Evolutionary conservation across 2,329 filamentous ascomycete genomes (phyloP).

Genomic region (Diplodia mutila): DNA sequence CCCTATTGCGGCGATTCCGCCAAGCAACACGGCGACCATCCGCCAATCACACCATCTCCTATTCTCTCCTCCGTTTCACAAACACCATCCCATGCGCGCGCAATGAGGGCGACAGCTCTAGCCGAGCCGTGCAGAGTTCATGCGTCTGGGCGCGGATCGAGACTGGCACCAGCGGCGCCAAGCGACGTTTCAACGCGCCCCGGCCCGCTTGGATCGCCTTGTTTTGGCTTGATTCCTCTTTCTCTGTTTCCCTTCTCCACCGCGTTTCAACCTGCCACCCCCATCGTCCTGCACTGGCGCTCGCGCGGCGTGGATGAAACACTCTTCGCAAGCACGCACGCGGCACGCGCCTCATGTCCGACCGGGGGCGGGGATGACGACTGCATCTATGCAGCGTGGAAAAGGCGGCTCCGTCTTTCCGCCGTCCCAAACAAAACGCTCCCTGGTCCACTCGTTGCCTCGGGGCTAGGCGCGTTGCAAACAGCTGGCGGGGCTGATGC

Average conservation of each 20-base stretch:
- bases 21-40: slow-evolving; percentile 4
- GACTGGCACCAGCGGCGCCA: no score
- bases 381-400: background rate
- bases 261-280: background rate
- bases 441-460: slow-evolving; percentile 14
- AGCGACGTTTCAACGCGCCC: slow-evolving; percentile 18
- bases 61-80: background rate
- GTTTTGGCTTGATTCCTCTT: slow-evolving; percentile 15
- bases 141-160: background rate
- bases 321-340: background rate
- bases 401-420: background rate
- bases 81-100: background rate
- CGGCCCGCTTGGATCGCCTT: slow-evolving; percentile 3
- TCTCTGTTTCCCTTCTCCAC: slow-evolving; percentile 2
- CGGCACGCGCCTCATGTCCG: background rate
- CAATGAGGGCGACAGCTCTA: background rate
- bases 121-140: slow-evolving; percentile 13
- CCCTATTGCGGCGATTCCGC: slow-evolving; percentile 2
- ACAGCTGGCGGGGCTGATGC: background rate
- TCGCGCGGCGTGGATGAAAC: background rate
- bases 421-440: background rate
- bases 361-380: slow-evolving; percentile 2
- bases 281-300: background rate
- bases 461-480: background rate
- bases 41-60: background rate